Conservation (phyloP, 345 rosid species). For the Boechera retrofracta region DNA sequence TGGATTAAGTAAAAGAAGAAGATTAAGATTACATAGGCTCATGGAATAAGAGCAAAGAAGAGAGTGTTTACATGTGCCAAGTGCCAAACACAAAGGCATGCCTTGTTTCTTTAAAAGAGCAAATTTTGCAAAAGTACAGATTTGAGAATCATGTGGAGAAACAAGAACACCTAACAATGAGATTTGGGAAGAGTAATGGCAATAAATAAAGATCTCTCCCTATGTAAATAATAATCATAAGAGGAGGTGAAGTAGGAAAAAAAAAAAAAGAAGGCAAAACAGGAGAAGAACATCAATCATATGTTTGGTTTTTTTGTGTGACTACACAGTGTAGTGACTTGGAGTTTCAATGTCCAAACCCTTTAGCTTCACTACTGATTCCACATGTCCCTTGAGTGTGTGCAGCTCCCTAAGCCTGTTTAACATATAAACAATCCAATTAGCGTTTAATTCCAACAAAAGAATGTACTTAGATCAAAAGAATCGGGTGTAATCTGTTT, state of each 20-base stretch:
- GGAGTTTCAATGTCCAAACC: conserved; percentile 82
- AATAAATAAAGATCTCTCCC: conserved; percentile 43
- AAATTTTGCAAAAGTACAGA: conserved; percentile 32
- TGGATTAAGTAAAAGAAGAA: conserved; percentile 23
- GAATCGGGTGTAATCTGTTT: background rate
- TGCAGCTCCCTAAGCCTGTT: conserved; percentile 79
- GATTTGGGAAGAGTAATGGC: conserved; percentile 40
- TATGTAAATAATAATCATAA: conserved; percentile 26
- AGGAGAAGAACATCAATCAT: conserved; percentile 27
- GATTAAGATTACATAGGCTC: conserved; percentile 39
- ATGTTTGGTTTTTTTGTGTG: background rate
- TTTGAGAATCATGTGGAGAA: conserved; percentile 20
- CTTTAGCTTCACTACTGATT: conserved; percentile 88
- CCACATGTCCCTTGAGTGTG: conserved; percentile 84
- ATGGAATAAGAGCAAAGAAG: conserved; percentile 39
- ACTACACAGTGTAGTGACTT: conserved; percentile 77
- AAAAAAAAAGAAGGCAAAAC: conserved; percentile 13
- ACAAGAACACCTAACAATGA: conserved; percentile 32
- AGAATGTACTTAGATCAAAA: conserved; percentile 4
- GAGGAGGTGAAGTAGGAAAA: conserved; percentile 10
- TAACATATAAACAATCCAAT: background rate
- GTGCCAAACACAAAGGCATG: conserved; percentile 35
- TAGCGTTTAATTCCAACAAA: background rate
- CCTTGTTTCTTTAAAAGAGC: conserved; percentile 31
- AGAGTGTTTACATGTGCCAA: conserved; percentile 18